These are phyloP conservation scores for Piloderma croceum DNA, from an alignment of 768 basidiomycete species.

Conservation along the genomic window DNA sequence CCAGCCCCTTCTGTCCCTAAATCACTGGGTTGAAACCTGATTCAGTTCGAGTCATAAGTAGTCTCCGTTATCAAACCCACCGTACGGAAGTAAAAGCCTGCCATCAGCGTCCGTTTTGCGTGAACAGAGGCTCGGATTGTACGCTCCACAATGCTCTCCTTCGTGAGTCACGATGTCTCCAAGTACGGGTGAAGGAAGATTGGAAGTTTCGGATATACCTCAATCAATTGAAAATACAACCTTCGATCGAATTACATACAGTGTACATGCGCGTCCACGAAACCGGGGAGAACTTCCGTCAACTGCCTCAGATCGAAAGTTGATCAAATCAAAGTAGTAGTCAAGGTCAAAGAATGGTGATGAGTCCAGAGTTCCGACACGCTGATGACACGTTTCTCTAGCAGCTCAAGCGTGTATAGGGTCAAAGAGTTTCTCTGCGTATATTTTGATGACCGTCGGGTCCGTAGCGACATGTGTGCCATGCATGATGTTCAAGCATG, in stretches of 20 bases:
- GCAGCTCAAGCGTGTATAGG: constrained; percentile 34
- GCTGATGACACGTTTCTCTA: constrained; percentile 42
- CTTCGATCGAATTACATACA: constrained; percentile 27
- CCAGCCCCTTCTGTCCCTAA: constrained; percentile 64
- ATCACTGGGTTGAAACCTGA: constrained; percentile 35
- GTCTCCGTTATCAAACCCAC: constrained; percentile 25
- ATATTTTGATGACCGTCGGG: too few species aligned
- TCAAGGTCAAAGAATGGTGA: constrained; percentile 36
- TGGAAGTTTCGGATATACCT: constrained; percentile 14
- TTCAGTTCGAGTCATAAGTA: not conserved
- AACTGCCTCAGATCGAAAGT: constrained; percentile 41
- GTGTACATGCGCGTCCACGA: constrained; percentile 55
- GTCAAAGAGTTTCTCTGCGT: constrained; percentile 51
- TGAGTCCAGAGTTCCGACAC: constrained; percentile 44
- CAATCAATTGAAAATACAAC: not conserved
- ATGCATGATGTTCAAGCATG: too few species aligned
- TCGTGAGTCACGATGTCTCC: constrained; percentile 56
- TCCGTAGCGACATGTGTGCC: too few species aligned
- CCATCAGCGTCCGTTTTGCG: constrained; percentile 50
- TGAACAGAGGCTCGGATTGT: constrained; percentile 57
- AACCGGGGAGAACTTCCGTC: constrained; percentile 48
- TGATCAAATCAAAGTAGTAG: constrained; percentile 5
- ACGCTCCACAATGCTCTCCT: constrained; percentile 52
- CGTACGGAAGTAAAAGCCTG: constrained; percentile 61
- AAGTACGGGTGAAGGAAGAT: constrained; percentile 59